A percentile compares a stretch with the other conserved stretches of the same genome.
Evolutionary conservation across 305 asterid genomes (phyloP).

Genomic region (Ilex paraguariensis): DNA sequence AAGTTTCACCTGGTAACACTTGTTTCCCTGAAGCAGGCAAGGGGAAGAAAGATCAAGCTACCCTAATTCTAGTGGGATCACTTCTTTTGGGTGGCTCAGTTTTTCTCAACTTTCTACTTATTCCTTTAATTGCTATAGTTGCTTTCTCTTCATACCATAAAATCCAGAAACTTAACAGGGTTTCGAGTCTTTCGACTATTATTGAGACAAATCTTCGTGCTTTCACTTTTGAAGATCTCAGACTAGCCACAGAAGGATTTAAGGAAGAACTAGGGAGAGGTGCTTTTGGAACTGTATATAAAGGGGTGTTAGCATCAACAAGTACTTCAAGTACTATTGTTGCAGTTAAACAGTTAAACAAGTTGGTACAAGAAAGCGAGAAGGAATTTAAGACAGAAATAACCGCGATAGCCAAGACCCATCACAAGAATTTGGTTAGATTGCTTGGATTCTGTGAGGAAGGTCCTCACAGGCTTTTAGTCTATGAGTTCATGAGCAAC

Average conservation of each 20-base stretch:
- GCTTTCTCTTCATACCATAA: slow-evolving; percentile 27
- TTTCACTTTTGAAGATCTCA: slow-evolving; percentile 39
- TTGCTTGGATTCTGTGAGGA: slow-evolving; percentile 55
- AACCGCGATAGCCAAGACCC: no score
- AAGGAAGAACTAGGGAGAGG: slow-evolving; percentile 58
- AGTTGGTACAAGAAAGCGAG: slow-evolving; percentile 29
- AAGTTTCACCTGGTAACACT: slow-evolving; percentile 2
- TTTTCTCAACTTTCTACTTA: no score
- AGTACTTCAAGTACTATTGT: slow-evolving; percentile 7
- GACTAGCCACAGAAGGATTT: slow-evolving; percentile 42
- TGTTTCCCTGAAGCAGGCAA: background rate
- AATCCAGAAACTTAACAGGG: background rate
- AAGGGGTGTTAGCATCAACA: slow-evolving; percentile 22
- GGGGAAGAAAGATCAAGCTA: slow-evolving; percentile 2
- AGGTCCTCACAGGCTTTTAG: slow-evolving; percentile 42
- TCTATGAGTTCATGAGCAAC: slow-evolving; percentile 51
- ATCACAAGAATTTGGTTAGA: slow-evolving; percentile 22
- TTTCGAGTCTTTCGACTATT: background rate
- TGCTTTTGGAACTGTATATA: slow-evolving; percentile 50
- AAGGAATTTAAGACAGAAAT: slow-evolving; percentile 4
- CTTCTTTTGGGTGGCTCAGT: slow-evolving; percentile 12
- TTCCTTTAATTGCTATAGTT: background rate
- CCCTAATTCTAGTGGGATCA: slow-evolving; percentile 20
- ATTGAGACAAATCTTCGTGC: slow-evolving; percentile 20
- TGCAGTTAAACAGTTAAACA: slow-evolving; percentile 48